phyloP scores from a whole-genome alignment of 2,329 filamentous ascomycete species.

The Ceratocystiopsis minuta region DNA sequence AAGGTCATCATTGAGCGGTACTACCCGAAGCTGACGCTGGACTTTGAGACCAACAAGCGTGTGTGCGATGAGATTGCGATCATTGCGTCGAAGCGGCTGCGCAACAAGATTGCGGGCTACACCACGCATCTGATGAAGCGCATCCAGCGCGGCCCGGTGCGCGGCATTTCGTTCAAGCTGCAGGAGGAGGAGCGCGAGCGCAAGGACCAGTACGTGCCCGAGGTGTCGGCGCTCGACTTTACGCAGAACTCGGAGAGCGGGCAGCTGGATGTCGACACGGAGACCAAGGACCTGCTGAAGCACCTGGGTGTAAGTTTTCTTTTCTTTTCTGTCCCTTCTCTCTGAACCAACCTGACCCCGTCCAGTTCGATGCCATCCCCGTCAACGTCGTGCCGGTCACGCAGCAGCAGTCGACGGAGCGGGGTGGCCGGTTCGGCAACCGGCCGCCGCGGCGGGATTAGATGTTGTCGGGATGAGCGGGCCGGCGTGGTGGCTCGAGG shows the following conservation, averaged over 20 bases:
- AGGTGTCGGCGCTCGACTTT: constrained; percentile 97
- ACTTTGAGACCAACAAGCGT: constrained; percentile 95
- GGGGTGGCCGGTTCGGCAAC: constrained; percentile 33
- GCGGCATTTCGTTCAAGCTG: constrained; percentile 99
- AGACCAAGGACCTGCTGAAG: constrained; percentile 99
- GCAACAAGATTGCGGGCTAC: constrained; percentile 99
- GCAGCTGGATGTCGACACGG: constrained; percentile 83
- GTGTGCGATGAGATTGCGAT: constrained; percentile 97
- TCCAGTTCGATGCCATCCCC: constrained; percentile 87
- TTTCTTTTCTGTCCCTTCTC: background rate
- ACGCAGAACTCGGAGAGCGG: constrained; percentile 84
- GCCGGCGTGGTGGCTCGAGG: no score
- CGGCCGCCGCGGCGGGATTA: constrained; percentile 28
- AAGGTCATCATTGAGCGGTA: constrained; percentile 99
- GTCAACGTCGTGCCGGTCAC: constrained; percentile 87
- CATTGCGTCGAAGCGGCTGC: constrained; percentile 95
- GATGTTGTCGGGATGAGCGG: no score
- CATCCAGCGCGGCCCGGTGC: constrained; percentile 97
- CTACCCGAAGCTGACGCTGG: constrained; percentile 93
- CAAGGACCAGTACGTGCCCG: constrained; percentile 99
- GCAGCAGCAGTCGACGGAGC: constrained; percentile 75
- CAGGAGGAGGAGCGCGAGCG: constrained; percentile 99
- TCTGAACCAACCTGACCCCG: constrained; percentile 1
- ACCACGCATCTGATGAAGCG: constrained; percentile 99
- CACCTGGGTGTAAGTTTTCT: constrained; percentile 73